Evolutionary conservation across 768 basidiomycete genomes (phyloP).

Genomic region (Naganishia randhawae): DNA sequence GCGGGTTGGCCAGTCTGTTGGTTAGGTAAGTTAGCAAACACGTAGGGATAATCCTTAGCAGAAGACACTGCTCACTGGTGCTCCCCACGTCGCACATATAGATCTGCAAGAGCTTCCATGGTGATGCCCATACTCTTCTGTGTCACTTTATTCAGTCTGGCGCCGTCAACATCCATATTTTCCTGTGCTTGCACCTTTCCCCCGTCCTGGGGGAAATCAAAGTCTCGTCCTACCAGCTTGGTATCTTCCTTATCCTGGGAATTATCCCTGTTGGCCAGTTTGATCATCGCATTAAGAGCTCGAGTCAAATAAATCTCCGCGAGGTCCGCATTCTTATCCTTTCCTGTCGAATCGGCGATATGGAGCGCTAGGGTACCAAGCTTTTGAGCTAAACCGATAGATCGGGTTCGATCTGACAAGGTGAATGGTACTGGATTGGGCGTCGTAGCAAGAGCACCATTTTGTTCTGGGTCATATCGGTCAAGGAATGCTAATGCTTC

Average conservation of each 20-base stretch:
- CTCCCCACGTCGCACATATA: conserved; percentile 43
- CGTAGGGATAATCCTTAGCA: neutral
- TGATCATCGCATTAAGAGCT: conserved; percentile 30
- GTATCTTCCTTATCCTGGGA: neutral
- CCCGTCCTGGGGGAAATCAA: conserved; percentile 23
- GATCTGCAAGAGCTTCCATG: conserved; percentile 48
- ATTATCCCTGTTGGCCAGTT: neutral
- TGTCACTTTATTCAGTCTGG: conserved; percentile 37
- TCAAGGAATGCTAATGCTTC: conserved; percentile 34
- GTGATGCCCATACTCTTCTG: conserved; percentile 46
- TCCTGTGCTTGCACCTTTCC: conserved; percentile 10
- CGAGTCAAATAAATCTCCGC: conserved; percentile 27
- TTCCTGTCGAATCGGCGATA: conserved; percentile 25
- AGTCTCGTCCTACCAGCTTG: conserved; percentile 29
- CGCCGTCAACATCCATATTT: conserved; percentile 19
- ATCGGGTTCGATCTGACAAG: conserved; percentile 39
- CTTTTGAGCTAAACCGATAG: conserved; percentile 46
- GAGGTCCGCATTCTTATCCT: conserved; percentile 17
- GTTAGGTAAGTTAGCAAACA: neutral
- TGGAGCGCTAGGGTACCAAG: conserved; percentile 43
- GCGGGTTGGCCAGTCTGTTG: conserved; percentile 36
- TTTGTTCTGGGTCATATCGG: conserved; percentile 15
- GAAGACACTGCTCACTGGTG: conserved; percentile 31
- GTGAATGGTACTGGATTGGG: neutral
- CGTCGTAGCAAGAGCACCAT: neutral